These are phyloP conservation scores for Xylariaceae sp. DNA, from an alignment of 2,329 filamentous ascomycete species.

Conservation along the genomic window DNA sequence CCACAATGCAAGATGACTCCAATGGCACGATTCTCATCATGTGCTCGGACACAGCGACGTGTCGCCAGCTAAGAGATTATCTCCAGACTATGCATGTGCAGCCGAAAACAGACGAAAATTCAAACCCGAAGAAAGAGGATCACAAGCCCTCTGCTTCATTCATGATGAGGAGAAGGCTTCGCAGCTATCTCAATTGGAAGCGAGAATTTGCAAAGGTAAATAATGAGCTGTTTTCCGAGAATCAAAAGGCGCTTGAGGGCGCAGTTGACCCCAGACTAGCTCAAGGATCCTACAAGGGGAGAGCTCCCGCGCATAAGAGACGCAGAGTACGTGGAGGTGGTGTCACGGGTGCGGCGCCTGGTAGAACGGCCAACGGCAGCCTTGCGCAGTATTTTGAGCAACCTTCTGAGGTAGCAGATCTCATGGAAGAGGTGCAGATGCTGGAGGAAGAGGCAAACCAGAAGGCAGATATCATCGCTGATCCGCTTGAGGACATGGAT, in stretches of 20 bases:
- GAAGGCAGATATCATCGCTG: constrained; percentile 75
- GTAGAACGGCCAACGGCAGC: constrained; percentile 74
- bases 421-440: constrained; percentile 84
- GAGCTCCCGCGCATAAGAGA: constrained; percentile 82
- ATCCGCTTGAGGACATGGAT: constrained; percentile 89
- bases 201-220: constrained; percentile 86
- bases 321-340: constrained; percentile 83
- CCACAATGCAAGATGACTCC: constrained; percentile 76
- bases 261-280: constrained; percentile 63
- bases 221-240: constrained; percentile 76
- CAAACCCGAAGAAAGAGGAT: constrained; percentile 51
- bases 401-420: constrained; percentile 77
- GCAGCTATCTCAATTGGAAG: constrained; percentile 91
- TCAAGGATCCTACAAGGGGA: constrained; percentile 58
- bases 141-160: constrained; percentile 75
- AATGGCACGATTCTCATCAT: constrained; percentile 94
- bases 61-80: constrained; percentile 87
- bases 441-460: constrained; percentile 77
- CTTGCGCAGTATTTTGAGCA: constrained; percentile 82
- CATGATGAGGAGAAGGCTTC: constrained; percentile 88
- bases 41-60: constrained; percentile 88
- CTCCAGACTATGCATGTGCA: constrained; percentile 87
- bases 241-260: constrained; percentile 75
- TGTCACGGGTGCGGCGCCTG: constrained; percentile 59
- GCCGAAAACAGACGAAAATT: constrained; percentile 53